These are phyloP conservation scores for Penicillium cinerascens DNA, from an alignment of 495 filamentous ascomycete species.

Conservation along the genomic window DNA sequence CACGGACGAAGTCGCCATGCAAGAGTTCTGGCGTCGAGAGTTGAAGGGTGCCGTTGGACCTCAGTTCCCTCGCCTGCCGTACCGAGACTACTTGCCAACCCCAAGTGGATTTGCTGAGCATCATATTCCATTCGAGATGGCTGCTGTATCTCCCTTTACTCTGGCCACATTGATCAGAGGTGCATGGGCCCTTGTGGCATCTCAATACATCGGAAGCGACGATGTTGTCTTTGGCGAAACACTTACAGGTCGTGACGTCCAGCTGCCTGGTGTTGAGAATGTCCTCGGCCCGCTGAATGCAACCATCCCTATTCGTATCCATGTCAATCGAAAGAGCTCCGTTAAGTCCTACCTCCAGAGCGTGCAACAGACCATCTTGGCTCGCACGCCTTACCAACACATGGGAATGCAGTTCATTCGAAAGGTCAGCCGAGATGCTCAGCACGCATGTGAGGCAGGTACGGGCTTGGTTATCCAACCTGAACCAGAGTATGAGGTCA, in stretches of 20 bases:
- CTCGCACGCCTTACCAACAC: constrained; percentile 60
- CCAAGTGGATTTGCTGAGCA: constrained; percentile 51
- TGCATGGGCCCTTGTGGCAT: constrained; percentile 58
- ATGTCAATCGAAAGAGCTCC: constrained; percentile 23
- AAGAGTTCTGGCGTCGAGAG: constrained; percentile 43
- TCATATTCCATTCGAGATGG: constrained; percentile 42
- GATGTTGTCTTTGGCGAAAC: constrained; percentile 61
- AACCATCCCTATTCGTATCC: constrained; percentile 60
- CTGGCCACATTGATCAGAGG: constrained; percentile 58
- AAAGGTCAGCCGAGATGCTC: constrained; percentile 56
- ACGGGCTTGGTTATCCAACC: constrained; percentile 54
- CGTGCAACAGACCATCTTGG: constrained; percentile 52
- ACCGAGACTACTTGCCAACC: constrained; percentile 50
- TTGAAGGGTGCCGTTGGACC: constrained; percentile 50
- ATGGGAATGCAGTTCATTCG: constrained; percentile 68
- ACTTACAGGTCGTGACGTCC: constrained; percentile 47
- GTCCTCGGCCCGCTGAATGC: constrained; percentile 59
- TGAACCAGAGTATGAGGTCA: constrained; percentile 40
- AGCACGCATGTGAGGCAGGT: constrained; percentile 62
- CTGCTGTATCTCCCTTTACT: constrained; percentile 42
- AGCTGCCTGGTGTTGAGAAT: constrained; percentile 43
- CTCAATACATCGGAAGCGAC: constrained; percentile 48
- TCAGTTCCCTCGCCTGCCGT: constrained; percentile 57
- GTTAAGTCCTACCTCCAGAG: constrained; percentile 35
- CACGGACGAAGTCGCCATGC: constrained; percentile 32